Evolutionary conservation across 73 alveolate species (phyloP).

Genomic region (Blepharisma stoltei): DNA sequence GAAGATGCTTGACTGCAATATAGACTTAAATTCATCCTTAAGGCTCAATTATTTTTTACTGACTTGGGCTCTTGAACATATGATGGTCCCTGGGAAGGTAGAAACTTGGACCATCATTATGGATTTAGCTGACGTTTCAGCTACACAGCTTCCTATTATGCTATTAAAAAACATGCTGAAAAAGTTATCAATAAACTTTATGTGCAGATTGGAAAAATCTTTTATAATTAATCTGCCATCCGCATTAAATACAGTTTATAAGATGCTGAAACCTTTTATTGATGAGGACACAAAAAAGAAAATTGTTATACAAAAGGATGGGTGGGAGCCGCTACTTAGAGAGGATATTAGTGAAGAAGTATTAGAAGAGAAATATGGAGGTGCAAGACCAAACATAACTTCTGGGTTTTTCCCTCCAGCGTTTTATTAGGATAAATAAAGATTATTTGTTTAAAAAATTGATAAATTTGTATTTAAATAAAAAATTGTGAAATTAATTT

Average conservation of each 20-base stretch:
- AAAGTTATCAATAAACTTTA: constrained; percentile 33
- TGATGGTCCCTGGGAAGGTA: constrained; percentile 49
- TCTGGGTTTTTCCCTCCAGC: neutral
- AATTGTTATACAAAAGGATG: constrained; percentile 42
- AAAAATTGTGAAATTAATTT: too few relatives aligned
- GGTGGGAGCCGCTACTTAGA: constrained; percentile 28
- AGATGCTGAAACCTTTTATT: constrained; percentile 29
- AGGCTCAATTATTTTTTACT: constrained; percentile 21
- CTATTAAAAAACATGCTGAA: constrained; percentile 29
- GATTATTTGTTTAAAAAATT: too few relatives aligned
- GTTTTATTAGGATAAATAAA: neutral
- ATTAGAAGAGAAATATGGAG: constrained; percentile 58
- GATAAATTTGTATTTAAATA: too few relatives aligned
- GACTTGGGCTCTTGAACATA: constrained; percentile 34
- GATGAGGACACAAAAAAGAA: constrained; percentile 48
- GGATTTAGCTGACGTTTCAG: constrained; percentile 51
- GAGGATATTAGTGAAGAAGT: constrained; percentile 30
- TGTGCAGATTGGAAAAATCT: constrained; percentile 47
- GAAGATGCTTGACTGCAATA: constrained; percentile 33
- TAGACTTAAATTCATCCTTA: neutral
- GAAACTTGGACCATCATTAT: constrained; percentile 58
- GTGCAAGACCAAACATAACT: constrained; percentile 13
- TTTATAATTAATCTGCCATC: constrained; percentile 42
- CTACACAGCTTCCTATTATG: constrained; percentile 44
- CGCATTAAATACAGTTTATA: constrained; percentile 43